These are phyloP conservation scores for Chalciporus chontae DNA, from an alignment of 768 basidiomycete genomes.

Conservation along the genomic window DNA sequence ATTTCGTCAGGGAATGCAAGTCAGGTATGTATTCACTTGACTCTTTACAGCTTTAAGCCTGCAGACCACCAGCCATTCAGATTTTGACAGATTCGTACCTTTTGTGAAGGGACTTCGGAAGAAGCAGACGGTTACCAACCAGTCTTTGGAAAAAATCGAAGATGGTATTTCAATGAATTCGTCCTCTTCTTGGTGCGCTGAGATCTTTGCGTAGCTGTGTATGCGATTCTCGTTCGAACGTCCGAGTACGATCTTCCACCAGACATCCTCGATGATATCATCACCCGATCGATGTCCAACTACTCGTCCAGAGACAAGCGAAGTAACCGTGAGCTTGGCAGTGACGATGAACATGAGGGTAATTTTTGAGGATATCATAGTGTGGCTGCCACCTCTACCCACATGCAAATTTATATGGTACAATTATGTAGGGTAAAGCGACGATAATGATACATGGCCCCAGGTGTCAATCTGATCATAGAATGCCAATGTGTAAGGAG, in stretches of 20 bases:
- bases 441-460: not conserved
- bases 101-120: slow-evolving; percentile 71
- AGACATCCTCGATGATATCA: slow-evolving; percentile 67
- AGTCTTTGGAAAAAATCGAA: slow-evolving; percentile 95
- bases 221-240: slow-evolving; percentile 66
- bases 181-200: slow-evolving; percentile 2
- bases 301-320: slow-evolving; percentile 21
- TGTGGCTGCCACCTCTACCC: not conserved
- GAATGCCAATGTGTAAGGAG: not conserved
- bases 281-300: slow-evolving; percentile 45
- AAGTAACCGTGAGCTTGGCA: slow-evolving; percentile 15
- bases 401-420: not conserved
- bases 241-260: slow-evolving; percentile 71
- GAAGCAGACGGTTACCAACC: slow-evolving; percentile 82
- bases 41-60: not conserved
- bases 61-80: slow-evolving; percentile 34
- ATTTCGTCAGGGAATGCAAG: slow-evolving; percentile 72
- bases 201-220: slow-evolving; percentile 48
- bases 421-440: not conserved
- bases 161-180: slow-evolving; percentile 49
- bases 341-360: slow-evolving; percentile 28
- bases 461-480: not conserved
- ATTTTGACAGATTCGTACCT: slow-evolving; percentile 75
- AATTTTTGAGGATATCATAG: slow-evolving; percentile 11
- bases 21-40: slow-evolving; percentile 43